These are phyloP conservation scores for Asterochloris erici DNA, from an alignment of 139 green algal species.

Conservation along the genomic window DNA sequence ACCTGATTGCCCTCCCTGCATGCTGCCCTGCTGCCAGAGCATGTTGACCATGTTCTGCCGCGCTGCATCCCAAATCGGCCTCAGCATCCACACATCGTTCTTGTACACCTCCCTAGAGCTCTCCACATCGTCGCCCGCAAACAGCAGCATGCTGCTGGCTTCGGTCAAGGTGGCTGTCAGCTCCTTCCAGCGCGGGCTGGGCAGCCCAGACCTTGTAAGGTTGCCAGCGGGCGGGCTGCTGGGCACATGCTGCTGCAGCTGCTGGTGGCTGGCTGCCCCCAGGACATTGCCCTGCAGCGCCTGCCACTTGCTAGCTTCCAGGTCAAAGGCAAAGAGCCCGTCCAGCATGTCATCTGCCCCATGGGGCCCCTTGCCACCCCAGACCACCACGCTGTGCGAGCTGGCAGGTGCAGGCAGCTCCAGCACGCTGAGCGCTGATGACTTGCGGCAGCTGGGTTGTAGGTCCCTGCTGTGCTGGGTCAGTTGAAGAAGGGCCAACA, in stretches of 20 bases:
- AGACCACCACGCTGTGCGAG: background rate
- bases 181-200: slow-evolving; percentile 5
- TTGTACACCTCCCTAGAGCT: background rate
- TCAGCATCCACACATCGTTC: background rate
- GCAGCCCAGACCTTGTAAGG: background rate
- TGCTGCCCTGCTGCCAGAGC: background rate
- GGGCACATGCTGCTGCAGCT: background rate
- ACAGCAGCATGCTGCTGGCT: slow-evolving; percentile 11
- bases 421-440: background rate
- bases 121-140: slow-evolving; percentile 5
- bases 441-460: too few species aligned
- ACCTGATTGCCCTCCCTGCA: too few species aligned
- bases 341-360: background rate
- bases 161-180: background rate
- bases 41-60: background rate
- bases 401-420: background rate
- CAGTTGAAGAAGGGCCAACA: too few species aligned
- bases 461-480: too few species aligned
- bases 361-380: slow-evolving; percentile 7
- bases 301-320: slow-evolving; percentile 2
- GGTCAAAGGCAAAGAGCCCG: background rate
- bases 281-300: slow-evolving; percentile 1
- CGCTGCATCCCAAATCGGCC: background rate
- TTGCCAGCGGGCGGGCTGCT: background rate
- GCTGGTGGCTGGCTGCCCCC: background rate